Percentiles rank a stretch among this genome's conserved stretches.
Conservation (phyloP, 352 stramenopile species). For the Plasmopara muralis region DNA sequence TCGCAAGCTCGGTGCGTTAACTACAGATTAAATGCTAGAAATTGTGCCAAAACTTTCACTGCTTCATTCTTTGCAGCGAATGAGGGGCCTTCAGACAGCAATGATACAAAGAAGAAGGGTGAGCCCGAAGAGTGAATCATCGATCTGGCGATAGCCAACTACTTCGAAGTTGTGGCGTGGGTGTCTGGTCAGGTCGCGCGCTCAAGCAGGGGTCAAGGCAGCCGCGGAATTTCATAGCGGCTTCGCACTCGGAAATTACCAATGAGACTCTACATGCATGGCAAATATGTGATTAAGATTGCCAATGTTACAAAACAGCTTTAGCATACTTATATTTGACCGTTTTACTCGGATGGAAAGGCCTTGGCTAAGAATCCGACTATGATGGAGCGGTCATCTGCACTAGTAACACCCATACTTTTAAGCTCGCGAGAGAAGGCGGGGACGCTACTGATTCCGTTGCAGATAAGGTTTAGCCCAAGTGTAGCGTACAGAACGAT, state of each 20-base stretch:
- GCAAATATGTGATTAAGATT: too few relatives aligned
- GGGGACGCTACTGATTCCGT: constrained; percentile 74
- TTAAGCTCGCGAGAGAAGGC: constrained; percentile 79
- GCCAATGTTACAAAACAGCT: background rate
- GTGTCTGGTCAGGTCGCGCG: constrained; percentile 71
- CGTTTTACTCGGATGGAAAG: constrained; percentile 54
- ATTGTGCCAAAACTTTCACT: too few relatives aligned
- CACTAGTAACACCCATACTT: constrained; percentile 56
- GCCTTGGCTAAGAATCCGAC: constrained; percentile 69
- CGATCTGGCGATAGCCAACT: constrained; percentile 49
- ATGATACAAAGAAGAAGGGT: constrained; percentile 31
- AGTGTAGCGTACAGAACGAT: constrained; percentile 79
- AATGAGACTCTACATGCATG: too few relatives aligned
- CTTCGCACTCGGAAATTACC: too few relatives aligned
- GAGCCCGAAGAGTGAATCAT: constrained; percentile 59
- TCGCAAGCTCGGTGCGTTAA: too few relatives aligned
- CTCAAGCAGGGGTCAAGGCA: constrained; percentile 35
- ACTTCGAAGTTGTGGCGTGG: constrained; percentile 61
- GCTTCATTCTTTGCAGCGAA: too few relatives aligned
- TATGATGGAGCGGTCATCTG: constrained; percentile 69
- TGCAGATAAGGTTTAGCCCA: constrained; percentile 80
- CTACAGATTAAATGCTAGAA: too few relatives aligned
- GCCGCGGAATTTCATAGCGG: background rate
- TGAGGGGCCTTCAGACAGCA: constrained; percentile 25
- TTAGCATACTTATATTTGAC: constrained; percentile 1